Evolutionary conservation across 441 rosid species (phyloP).

Genomic region (Erysimum cheiri): DNA sequence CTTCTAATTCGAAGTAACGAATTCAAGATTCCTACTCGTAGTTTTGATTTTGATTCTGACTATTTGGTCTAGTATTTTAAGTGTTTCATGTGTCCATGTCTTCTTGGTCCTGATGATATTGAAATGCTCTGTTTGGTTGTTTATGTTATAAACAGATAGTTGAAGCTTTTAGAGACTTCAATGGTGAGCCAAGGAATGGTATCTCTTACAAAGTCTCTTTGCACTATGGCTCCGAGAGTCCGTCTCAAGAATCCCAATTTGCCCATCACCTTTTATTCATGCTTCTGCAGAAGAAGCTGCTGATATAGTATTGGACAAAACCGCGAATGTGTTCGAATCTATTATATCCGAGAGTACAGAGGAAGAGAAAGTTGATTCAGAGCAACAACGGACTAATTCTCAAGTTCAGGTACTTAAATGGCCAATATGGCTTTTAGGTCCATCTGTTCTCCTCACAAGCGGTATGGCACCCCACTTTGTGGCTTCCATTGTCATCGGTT

Average conservation of each 20-base stretch:
- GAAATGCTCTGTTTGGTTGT: constrained; percentile 2
- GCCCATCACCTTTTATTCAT: constrained; percentile 53
- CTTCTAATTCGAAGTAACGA: not conserved
- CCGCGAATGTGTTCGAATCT: constrained; percentile 62
- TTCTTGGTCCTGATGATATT: constrained; percentile 15
- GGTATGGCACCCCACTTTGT: constrained; percentile 92
- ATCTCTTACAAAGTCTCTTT: constrained; percentile 48
- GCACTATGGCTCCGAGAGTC: constrained; percentile 37
- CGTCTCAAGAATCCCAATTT: constrained; percentile 45
- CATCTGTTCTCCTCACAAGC: constrained; percentile 73
- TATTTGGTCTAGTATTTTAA: not conserved
- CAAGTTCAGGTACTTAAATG: constrained; percentile 72
- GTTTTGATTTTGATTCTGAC: constrained; percentile 19
- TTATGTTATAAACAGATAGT: constrained; percentile 27
- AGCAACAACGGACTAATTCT: not conserved
- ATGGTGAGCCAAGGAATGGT: constrained; percentile 59
- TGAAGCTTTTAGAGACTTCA: constrained; percentile 43
- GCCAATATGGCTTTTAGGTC: constrained; percentile 93
- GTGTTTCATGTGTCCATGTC: constrained; percentile 6
- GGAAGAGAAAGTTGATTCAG: constrained; percentile 37
- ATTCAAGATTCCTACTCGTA: constrained; percentile 15
- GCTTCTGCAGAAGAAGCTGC: constrained; percentile 56
- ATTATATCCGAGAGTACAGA: constrained; percentile 45
- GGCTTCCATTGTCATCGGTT: constrained; percentile 86
- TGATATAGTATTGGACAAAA: constrained; percentile 53